Base-by-base conservation (phyloP, 768 basidiomycete species). In the Cubamyces sp. region DNA sequence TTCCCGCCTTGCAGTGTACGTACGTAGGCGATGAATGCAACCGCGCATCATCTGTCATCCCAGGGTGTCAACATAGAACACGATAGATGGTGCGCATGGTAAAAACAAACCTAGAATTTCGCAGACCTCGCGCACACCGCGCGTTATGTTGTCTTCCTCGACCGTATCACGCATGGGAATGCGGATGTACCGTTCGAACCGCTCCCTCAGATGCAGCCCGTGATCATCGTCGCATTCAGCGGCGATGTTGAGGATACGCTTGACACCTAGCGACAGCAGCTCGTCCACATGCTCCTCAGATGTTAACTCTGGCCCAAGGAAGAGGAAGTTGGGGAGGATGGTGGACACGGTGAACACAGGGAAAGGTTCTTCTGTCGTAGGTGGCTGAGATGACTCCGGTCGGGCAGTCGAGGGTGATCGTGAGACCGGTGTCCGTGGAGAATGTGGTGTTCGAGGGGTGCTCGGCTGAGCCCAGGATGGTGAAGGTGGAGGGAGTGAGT, bases 91-190 rank as follows among this genome's bases (percentile, higher is more conserved):
- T 15, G 26, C 39, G 12, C 16, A 26, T 16, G 26, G 37, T 23
- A 39, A 47, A 34, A 3, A 57, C 91, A 74, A 74, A 96, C 95
- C 94, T 53, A 97, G 80, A 56, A 91, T 86, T 46, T 91, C 83
- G 71, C 94, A 97, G 46, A 89, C 92, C 69, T 95, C 91, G 51
- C 86, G 82, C 46, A 98, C 85, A 9, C 92, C 92, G 53, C 79
- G 82, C 5, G 85, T 83, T 41, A 98, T 91, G 55, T 91, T 90
- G 62, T 92, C 91, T 75, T 98, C 96, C 73, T 98, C 96, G 15
- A 98, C 93, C 3, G 88, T 94, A 77, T 98, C 96, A 64, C 94
- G 80, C 92, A 98, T 96, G 8, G 94, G 91, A 43, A 98, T 90
- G 69, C 86, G 89, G 48, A 84, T 77, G 73, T 98, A 98, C 67